Evolutionary conservation across 495 filamentous ascomycete genomes (phyloP).

Genomic region (Alectoria sarmentosa): DNA sequence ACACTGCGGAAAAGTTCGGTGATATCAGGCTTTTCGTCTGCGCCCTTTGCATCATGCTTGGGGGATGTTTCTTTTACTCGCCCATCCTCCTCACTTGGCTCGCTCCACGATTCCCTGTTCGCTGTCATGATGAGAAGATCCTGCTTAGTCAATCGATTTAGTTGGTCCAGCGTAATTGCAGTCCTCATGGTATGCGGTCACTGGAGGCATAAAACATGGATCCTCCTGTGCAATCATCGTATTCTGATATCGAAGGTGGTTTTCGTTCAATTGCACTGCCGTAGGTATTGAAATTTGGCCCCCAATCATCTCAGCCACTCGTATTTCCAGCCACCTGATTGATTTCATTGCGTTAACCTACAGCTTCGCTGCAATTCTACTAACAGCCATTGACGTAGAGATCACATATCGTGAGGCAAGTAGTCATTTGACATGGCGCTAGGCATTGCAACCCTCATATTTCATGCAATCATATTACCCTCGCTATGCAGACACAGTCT

Average conservation of each 20-base stretch:
- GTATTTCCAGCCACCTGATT: background rate
- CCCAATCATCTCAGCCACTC: background rate
- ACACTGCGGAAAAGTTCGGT: background rate
- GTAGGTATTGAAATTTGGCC: background rate
- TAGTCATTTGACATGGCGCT: no score
- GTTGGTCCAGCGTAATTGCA: no score
- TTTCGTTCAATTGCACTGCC: no score
- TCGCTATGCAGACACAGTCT: constrained; percentile 13
- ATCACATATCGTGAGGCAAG: no score
- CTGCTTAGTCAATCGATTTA: background rate
- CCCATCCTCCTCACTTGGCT: background rate
- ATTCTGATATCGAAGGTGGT: no score
- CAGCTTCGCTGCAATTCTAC: no score
- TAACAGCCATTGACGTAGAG: no score
- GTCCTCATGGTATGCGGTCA: no score
- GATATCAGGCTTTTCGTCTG: background rate
- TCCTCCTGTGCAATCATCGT: no score
- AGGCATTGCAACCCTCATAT: no score
- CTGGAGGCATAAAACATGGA: no score
- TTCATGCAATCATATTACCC: background rate
- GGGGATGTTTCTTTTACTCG: background rate
- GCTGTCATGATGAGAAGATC: background rate
- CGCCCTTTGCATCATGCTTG: background rate
- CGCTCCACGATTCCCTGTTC: background rate
- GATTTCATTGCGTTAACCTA: background rate